phyloP scores from a whole-genome alignment of 2,329 filamentous ascomycete species.

The Biscogniauxia mediterranea region DNA sequence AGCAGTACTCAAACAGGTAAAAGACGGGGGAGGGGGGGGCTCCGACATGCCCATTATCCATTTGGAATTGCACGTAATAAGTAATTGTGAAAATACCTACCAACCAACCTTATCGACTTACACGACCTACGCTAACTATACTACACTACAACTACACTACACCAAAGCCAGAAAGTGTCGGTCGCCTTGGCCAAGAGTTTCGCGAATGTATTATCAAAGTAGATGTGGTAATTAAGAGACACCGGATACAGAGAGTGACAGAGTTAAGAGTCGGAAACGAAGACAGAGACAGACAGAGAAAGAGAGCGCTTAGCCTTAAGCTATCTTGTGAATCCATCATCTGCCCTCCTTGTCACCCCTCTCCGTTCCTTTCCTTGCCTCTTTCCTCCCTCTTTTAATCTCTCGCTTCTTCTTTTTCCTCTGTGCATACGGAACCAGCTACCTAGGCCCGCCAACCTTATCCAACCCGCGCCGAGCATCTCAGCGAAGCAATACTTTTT shows the following conservation, averaged over 20 bases:
- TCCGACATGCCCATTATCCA: neutral
- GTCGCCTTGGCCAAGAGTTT: neutral
- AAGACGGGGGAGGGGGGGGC: slow-evolving; percentile 9
- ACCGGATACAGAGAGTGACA: neutral
- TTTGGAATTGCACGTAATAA: slow-evolving; percentile 2
- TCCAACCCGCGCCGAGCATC: neutral
- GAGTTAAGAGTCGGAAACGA: too few species aligned
- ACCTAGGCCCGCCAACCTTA: neutral
- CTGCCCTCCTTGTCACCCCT: neutral
- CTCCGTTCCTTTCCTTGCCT: neutral
- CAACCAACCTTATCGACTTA: too few species aligned
- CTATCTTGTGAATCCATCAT: neutral
- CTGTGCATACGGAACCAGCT: neutral
- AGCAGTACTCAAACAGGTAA: slow-evolving; percentile 25
- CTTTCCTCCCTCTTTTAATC: neutral
- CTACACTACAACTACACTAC: too few species aligned
- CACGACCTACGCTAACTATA: too few species aligned
- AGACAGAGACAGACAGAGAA: too few species aligned
- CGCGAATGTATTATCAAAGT: neutral
- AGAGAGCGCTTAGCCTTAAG: neutral
- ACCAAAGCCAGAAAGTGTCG: too few species aligned
- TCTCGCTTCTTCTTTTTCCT: neutral
- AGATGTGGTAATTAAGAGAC: neutral
- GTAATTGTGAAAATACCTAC: neutral
- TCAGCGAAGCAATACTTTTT: neutral